phyloP scores from a whole-genome alignment of 2,329 filamentous ascomycete genomes.

The Fusarium burgessii region DNA sequence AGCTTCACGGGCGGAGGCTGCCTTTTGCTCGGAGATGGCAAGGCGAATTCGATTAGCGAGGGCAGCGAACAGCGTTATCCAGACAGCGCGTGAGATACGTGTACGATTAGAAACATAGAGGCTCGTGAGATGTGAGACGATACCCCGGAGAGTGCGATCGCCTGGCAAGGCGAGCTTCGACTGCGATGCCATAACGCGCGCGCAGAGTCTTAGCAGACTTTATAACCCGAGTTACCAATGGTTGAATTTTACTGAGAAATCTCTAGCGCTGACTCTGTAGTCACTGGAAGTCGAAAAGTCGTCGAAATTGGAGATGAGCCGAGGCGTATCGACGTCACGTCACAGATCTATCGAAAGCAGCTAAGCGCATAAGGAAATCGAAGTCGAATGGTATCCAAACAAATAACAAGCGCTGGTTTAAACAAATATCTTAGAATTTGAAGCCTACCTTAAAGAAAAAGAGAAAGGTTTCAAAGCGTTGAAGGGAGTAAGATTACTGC shows the following conservation, averaged over 20 bases:
- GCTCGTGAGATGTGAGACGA: slow-evolving; percentile 74
- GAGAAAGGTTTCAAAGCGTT: not conserved
- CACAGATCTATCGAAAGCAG: slow-evolving; percentile 32
- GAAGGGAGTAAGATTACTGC: slow-evolving; percentile 17
- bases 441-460: not conserved
- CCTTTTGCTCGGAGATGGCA: slow-evolving; percentile 93
- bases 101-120: slow-evolving; percentile 85
- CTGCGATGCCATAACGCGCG: slow-evolving; percentile 73
- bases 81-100: slow-evolving; percentile 84
- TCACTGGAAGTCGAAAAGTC: not conserved
- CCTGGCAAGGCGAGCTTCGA: slow-evolving; percentile 75
- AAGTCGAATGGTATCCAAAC: slow-evolving; percentile 5
- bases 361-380: slow-evolving; percentile 26
- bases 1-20: slow-evolving; percentile 77
- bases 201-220: slow-evolving; percentile 9
- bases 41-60: slow-evolving; percentile 89
- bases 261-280: not conserved
- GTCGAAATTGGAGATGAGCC: slow-evolving; percentile 11
- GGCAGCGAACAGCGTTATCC: slow-evolving; percentile 83
- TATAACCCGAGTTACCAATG: not conserved
- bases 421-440: not conserved
- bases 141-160: slow-evolving; percentile 73
- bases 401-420: not conserved
- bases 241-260: not conserved
- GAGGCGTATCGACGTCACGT: slow-evolving; percentile 44